A percentile compares a stretch with the other conserved stretches of the same genome.
These are phyloP conservation scores for Pythium diclinum DNA, from an alignment of 352 stramenopile genomes.

Conservation along the genomic window DNA sequence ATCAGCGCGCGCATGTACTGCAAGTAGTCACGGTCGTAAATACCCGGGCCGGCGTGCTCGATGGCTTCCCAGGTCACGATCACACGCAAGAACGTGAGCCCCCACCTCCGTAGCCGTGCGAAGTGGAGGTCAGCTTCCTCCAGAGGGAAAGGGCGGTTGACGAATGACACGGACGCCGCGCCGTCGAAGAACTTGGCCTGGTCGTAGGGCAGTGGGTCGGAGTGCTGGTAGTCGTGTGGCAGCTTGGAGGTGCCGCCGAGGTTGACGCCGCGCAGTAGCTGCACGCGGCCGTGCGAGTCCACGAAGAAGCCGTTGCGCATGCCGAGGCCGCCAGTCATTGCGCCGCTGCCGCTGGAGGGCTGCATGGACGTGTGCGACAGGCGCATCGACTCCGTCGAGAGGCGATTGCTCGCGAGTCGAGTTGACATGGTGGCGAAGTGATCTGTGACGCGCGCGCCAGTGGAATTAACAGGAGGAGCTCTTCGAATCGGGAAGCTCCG, in stretches of 20 bases:
- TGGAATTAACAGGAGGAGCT: not conserved
- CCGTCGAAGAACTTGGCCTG: constrained; percentile 50
- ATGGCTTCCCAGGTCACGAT: constrained; percentile 91
- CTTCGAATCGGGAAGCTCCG: not conserved
- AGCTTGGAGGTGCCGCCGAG: constrained; percentile 88
- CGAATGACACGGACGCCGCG: constrained; percentile 52
- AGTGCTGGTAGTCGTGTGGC: constrained; percentile 54
- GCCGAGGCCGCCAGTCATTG: constrained; percentile 27
- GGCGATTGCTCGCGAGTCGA: not conserved
- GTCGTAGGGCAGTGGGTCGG: constrained; percentile 29
- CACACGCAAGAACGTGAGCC: constrained; percentile 79
- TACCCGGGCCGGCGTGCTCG: constrained; percentile 75
- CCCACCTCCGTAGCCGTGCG: constrained; percentile 70
- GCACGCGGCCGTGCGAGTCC: constrained; percentile 70
- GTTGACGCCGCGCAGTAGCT: constrained; percentile 85
- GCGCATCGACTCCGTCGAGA: constrained; percentile 15
- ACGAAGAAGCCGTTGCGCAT: constrained; percentile 77
- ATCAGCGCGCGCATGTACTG: constrained; percentile 68
- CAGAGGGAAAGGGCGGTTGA: constrained; percentile 84
- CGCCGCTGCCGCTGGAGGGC: constrained; percentile 2
- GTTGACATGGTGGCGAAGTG: not conserved
- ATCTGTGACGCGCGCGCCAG: not conserved
- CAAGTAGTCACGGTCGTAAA: constrained; percentile 87
- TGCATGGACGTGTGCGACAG: constrained; percentile 6
- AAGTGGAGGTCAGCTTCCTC: constrained; percentile 79